phyloP scores from a whole-genome alignment of 1,139 yeast species.

The Pichia sp. region DNA sequence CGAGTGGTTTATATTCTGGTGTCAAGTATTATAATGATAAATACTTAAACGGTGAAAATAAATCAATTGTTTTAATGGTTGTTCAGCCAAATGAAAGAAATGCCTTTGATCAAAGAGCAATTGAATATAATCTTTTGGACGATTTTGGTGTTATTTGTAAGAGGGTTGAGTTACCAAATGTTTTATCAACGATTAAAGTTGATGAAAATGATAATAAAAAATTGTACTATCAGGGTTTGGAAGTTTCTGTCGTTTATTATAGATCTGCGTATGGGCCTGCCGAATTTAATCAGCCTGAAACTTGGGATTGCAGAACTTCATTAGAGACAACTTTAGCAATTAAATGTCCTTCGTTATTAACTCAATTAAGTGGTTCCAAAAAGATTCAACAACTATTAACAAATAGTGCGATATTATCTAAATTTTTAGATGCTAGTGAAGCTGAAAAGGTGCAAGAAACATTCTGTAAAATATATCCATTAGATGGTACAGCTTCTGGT shows the following conservation, averaged over 20 bases:
- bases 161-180: slow-evolving; percentile 63
- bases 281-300: slow-evolving; percentile 40
- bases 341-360: slow-evolving; percentile 83
- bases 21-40: slow-evolving; percentile 44
- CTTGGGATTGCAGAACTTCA: slow-evolving; percentile 72
- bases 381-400: slow-evolving; percentile 88
- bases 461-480: slow-evolving; percentile 79
- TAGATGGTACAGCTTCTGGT: slow-evolving; percentile 68
- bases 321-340: slow-evolving; percentile 76
- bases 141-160: slow-evolving; percentile 52
- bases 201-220: slow-evolving; percentile 32
- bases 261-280: slow-evolving; percentile 82
- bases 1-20: slow-evolving; percentile 67
- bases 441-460: slow-evolving; percentile 40
- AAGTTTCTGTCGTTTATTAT: slow-evolving; percentile 82
- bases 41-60: slow-evolving; percentile 20
- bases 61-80: slow-evolving; percentile 63
- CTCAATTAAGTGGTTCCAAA: slow-evolving; percentile 89
- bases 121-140: slow-evolving; percentile 64
- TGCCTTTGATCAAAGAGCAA: slow-evolving; percentile 80
- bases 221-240: slow-evolving; percentile 53
- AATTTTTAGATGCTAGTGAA: slow-evolving; percentile 38
- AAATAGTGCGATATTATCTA: slow-evolving; percentile 39
- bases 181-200: slow-evolving; percentile 37
- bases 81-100: slow-evolving; percentile 85